These are phyloP conservation scores for Ocimum tenuiflorum DNA, from an alignment of 257 asterid species.

Conservation along the genomic window DNA sequence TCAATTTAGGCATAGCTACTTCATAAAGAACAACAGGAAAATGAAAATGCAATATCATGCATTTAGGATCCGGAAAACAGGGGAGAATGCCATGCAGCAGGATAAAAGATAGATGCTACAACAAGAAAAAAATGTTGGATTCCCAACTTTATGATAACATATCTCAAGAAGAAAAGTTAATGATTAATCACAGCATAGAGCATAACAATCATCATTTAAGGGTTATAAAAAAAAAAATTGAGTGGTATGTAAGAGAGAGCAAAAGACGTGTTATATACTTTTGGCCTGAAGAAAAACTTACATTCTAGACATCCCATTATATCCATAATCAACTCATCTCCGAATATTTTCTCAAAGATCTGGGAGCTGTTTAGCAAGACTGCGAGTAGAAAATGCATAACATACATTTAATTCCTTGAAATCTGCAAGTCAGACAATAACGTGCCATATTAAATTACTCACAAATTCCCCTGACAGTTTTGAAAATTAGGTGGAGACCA, in stretches of 20 bases:
- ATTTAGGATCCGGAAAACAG: no score
- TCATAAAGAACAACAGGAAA: no score
- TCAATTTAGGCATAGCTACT: no score
- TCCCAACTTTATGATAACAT: not conserved
- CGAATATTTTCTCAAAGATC: slow-evolving; percentile 85
- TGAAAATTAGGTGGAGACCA: slow-evolving; percentile 76
- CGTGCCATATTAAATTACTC: slow-evolving; percentile 25
- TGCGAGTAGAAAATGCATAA: slow-evolving; percentile 41
- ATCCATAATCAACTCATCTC: slow-evolving; percentile 89
- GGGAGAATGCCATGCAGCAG: no score
- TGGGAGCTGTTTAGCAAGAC: slow-evolving; percentile 75
- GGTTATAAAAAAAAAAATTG: not conserved
- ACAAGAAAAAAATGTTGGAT: no score
- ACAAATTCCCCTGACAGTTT: slow-evolving; percentile 82
- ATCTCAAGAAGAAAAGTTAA: not conserved
- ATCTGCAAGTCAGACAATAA: no score
- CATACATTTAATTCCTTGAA: slow-evolving; percentile 10
- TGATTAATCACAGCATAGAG: not conserved
- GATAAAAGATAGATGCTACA: no score
- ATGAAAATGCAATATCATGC: no score
- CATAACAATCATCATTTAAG: not conserved
- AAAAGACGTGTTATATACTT: not conserved
- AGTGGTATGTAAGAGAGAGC: not conserved
- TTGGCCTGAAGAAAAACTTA: slow-evolving; percentile 32
- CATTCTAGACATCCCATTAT: slow-evolving; percentile 94